A percentile compares a stretch with the other conserved stretches of the same genome.
Evolutionary conservation across 2,329 filamentous ascomycete species (phyloP).

Genomic region (Cytospora leucostoma): DNA sequence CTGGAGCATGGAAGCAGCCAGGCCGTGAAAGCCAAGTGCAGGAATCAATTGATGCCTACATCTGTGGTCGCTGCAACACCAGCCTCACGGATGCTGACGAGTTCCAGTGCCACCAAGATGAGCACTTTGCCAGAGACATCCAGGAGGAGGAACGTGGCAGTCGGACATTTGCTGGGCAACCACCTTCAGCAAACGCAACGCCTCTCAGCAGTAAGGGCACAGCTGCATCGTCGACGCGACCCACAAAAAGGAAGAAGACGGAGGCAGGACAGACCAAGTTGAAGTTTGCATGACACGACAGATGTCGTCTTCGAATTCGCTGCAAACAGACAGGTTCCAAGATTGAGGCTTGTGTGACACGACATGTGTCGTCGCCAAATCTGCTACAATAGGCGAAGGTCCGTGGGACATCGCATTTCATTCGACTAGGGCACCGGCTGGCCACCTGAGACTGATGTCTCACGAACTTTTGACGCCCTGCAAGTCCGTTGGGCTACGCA

Average conservation of each 20-base stretch:
- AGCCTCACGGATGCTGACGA: slow-evolving; percentile 59
- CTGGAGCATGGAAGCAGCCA: slow-evolving; percentile 30
- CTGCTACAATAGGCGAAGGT: background rate
- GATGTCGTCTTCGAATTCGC: slow-evolving; percentile 17
- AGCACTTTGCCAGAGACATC: slow-evolving; percentile 90
- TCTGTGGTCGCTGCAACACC: slow-evolving; percentile 67
- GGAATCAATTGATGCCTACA: slow-evolving; percentile 41
- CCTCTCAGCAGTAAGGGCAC: slow-evolving; percentile 36
- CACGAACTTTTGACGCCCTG: background rate
- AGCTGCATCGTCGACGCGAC: slow-evolving; percentile 44
- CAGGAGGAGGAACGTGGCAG: slow-evolving; percentile 64
- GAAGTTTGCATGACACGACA: slow-evolving; percentile 54
- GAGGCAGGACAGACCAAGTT: slow-evolving; percentile 64
- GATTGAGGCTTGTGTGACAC: background rate
- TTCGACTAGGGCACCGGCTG: background rate
- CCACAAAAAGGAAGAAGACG: slow-evolving; percentile 42
- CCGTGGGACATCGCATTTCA: background rate
- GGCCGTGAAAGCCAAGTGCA: slow-evolving; percentile 37
- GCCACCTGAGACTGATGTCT: slow-evolving; percentile 2
- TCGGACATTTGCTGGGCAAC: slow-evolving; percentile 45
- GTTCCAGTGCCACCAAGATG: slow-evolving; percentile 80
- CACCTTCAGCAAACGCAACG: slow-evolving; percentile 38
- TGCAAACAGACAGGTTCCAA: background rate
- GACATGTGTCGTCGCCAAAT: background rate
- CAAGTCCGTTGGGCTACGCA: background rate